Evolutionary conservation across 2,329 filamentous ascomycete genomes (phyloP).

Genomic region (Aspergillus sergii): DNA sequence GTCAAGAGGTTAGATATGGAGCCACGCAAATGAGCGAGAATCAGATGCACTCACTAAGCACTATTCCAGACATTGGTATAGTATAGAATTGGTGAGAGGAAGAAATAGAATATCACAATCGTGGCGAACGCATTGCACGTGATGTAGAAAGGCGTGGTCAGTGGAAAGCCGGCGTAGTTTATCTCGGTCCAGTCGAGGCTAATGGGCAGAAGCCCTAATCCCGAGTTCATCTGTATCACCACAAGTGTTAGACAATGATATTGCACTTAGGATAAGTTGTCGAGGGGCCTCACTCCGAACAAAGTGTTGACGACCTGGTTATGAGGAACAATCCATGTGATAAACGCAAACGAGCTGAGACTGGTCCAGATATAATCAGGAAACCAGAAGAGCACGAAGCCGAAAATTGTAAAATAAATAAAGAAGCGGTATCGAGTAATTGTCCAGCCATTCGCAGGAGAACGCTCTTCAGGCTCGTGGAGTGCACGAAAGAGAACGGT

Average conservation of each 20-base stretch:
- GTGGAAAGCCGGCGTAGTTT: slow-evolving; percentile 31
- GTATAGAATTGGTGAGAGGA: slow-evolving; percentile 55
- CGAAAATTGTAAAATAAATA: slow-evolving; percentile 17
- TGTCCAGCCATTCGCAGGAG: slow-evolving; percentile 22
- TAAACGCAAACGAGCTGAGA: slow-evolving; percentile 51
- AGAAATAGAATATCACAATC: slow-evolving; percentile 57
- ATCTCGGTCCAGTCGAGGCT: slow-evolving; percentile 51
- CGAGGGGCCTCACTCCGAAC: slow-evolving; percentile 22
- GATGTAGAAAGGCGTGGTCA: slow-evolving; percentile 43
- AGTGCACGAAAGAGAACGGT: slow-evolving; percentile 25
- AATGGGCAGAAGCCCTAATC: slow-evolving; percentile 39
- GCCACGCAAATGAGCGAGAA: background rate
- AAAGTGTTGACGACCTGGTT: slow-evolving; percentile 37
- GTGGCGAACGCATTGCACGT: slow-evolving; percentile 60
- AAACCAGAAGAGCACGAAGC: slow-evolving; percentile 50
- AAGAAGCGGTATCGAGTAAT: slow-evolving; percentile 25
- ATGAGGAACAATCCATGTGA: slow-evolving; percentile 50
- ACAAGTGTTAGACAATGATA: background rate
- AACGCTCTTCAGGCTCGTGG: slow-evolving; percentile 20
- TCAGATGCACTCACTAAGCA: slow-evolving; percentile 26
- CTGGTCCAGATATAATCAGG: slow-evolving; percentile 53
- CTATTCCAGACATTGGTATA: slow-evolving; percentile 57
- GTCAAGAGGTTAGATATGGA: background rate
- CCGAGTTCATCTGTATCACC: slow-evolving; percentile 26
- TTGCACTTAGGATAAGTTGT: too few relatives aligned